Percentiles rank a stretch among this genome's conserved stretches.
phyloP scores from a whole-genome alignment of 1,139 yeast species.

The Yamadazyma diddensiae region DNA sequence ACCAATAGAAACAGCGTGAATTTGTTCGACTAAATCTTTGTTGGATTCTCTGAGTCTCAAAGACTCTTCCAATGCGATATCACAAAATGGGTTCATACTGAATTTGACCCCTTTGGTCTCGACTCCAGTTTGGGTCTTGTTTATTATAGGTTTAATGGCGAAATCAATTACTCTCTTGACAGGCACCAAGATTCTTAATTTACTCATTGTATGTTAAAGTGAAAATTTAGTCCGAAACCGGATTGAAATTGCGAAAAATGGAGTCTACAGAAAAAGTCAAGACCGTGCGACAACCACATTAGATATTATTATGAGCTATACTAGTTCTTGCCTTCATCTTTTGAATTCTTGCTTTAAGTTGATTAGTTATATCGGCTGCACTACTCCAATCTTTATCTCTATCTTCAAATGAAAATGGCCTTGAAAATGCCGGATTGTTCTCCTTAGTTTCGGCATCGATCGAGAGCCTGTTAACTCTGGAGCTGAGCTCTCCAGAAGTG shows the following conservation, averaged over 20 bases:
- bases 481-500: conserved; percentile 40
- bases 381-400: conserved; percentile 75
- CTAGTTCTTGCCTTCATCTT: conserved; percentile 69
- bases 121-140: conserved; percentile 80
- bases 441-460: conserved; percentile 33
- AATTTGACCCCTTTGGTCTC: conserved; percentile 90
- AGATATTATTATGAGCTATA: conserved; percentile 1
- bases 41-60: conserved; percentile 67
- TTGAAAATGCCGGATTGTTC: conserved; percentile 10
- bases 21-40: conserved; percentile 70
- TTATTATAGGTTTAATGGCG: conserved; percentile 90
- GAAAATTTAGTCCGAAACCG: conserved; percentile 9
- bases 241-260: conserved; percentile 3
- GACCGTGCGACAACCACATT: conserved; percentile 1
- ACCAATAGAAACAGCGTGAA: conserved; percentile 93
- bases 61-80: conserved; percentile 94
- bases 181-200: conserved; percentile 82
- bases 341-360: conserved; percentile 81
- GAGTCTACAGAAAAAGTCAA: not conserved
- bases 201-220: conserved; percentile 30
- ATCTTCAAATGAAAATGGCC: conserved; percentile 24
- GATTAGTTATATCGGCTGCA: conserved; percentile 87
- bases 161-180: conserved; percentile 93
- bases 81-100: conserved; percentile 95
- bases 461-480: conserved; percentile 44